A percentile compares a stretch with the other conserved stretches of the same genome.
Evolutionary conservation across 768 basidiomycete genomes (phyloP).

Genomic region (Termitomyces sp.): DNA sequence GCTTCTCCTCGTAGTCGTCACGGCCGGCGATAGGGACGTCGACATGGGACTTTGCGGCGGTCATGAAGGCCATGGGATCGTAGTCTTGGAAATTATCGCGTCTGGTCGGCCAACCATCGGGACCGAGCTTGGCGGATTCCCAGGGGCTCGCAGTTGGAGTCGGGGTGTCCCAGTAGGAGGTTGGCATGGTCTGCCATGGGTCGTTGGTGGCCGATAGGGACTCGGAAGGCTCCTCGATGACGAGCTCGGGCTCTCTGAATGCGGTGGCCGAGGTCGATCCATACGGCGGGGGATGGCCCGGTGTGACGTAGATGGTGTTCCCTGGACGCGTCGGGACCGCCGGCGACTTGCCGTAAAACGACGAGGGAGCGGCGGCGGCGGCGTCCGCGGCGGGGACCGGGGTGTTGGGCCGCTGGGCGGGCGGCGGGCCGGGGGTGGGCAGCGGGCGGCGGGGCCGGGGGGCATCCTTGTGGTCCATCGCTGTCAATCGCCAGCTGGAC

Average conservation of each 20-base stretch:
- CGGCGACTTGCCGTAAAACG: conserved; percentile 36
- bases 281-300: conserved; percentile 32
- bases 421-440: conserved; percentile 34
- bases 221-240: conserved; percentile 33
- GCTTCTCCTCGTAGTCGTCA: conserved; percentile 50
- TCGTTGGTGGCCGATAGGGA: neutral
- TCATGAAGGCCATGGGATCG: conserved; percentile 17
- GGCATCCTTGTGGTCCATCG: conserved; percentile 45
- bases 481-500: neutral
- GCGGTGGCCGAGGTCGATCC: conserved; percentile 22
- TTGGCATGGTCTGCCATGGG: conserved; percentile 3
- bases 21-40: conserved; percentile 55
- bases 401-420: conserved; percentile 34
- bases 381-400: conserved; percentile 23
- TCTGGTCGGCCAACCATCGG: conserved; percentile 14
- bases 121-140: neutral
- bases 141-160: neutral
- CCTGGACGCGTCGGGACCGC: conserved; percentile 32
- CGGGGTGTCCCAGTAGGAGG: neutral
- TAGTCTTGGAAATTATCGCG: conserved; percentile 3
- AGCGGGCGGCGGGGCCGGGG: conserved; percentile 41
- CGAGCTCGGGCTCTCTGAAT: conserved; percentile 54
- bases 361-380: conserved; percentile 25
- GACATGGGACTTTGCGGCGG: conserved; percentile 14
- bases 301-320: conserved; percentile 33